These are phyloP conservation scores for Calycina herbarum DNA, from an alignment of 2,329 filamentous ascomycete species.

Conservation along the genomic window DNA sequence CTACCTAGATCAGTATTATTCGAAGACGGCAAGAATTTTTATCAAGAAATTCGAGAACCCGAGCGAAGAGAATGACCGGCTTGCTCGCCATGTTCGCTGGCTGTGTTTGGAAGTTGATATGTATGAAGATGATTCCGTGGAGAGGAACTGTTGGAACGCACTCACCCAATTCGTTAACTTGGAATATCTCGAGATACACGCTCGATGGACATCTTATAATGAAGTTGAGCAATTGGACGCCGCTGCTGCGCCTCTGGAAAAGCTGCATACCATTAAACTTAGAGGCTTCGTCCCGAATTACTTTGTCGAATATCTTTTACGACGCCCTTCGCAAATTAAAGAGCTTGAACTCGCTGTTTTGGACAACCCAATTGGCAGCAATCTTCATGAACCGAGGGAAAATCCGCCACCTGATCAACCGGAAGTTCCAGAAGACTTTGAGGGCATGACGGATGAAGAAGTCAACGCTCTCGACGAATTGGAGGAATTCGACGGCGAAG, in stretches of 20 bases:
- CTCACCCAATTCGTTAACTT: not conserved
- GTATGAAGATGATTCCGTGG: not conserved
- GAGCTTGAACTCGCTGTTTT: not conserved
- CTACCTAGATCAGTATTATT: not conserved
- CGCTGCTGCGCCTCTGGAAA: not conserved
- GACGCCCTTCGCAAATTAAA: not conserved
- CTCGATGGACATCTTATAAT: not conserved
- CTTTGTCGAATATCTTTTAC: not conserved
- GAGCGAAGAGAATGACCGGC: not conserved
- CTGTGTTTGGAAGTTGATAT: not conserved
- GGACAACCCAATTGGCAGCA: not conserved
- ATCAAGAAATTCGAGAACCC: not conserved
- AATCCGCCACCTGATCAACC: not conserved
- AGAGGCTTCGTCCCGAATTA: not conserved
- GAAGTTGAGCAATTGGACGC: not conserved
- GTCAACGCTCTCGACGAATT: no score
- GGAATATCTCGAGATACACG: slow-evolving; percentile 3
- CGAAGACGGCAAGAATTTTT: not conserved
- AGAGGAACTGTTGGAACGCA: not conserved
- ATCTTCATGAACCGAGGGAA: not conserved
- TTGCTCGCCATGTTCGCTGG: slow-evolving; percentile 3
- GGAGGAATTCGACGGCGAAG: not conserved
- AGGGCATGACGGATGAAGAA: no score
- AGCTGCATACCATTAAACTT: not conserved
- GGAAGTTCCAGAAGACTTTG: not conserved